These are phyloP conservation scores for Pythium rhizo-oryzae DNA, from an alignment of 352 stramenopile genomes.

Conservation along the genomic window DNA sequence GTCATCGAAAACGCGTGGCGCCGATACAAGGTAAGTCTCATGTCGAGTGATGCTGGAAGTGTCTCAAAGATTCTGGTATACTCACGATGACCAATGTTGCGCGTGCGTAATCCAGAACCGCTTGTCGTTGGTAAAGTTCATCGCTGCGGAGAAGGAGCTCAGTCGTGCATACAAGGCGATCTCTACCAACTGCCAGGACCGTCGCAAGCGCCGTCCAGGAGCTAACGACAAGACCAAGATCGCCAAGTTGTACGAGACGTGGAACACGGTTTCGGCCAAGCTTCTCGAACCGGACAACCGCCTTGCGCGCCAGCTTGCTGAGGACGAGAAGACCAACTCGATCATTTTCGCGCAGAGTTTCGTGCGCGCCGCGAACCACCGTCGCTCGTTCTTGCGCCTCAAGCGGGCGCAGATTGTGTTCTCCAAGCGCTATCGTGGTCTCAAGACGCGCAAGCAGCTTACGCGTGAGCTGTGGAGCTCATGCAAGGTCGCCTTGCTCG, in stretches of 20 bases:
- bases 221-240: constrained; percentile 60
- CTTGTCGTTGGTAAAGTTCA: constrained; percentile 58
- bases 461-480: constrained; percentile 63
- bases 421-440: constrained; percentile 73
- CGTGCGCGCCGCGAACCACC: constrained; percentile 52
- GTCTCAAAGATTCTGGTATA: background rate
- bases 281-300: constrained; percentile 55
- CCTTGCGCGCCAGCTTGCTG: constrained; percentile 45
- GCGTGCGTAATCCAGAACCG: constrained; percentile 41
- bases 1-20: constrained; percentile 87
- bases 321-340: constrained; percentile 66
- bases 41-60: background rate
- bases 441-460: constrained; percentile 78
- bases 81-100: background rate
- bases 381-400: constrained; percentile 57
- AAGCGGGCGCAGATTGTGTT: constrained; percentile 73
- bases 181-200: constrained; percentile 68
- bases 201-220: constrained; percentile 59
- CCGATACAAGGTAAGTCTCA: constrained; percentile 56
- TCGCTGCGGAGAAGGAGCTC: constrained; percentile 57
- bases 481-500: constrained; percentile 74
- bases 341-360: constrained; percentile 81
- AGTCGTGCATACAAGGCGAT: constrained; percentile 52
- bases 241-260: constrained; percentile 58
- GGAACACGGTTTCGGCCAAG: constrained; percentile 56